Evolutionary conservation across 306 rosid genomes (phyloP), one percentile per base, ranked within the genome.

Genomic region (Vigna mungo): DNA sequence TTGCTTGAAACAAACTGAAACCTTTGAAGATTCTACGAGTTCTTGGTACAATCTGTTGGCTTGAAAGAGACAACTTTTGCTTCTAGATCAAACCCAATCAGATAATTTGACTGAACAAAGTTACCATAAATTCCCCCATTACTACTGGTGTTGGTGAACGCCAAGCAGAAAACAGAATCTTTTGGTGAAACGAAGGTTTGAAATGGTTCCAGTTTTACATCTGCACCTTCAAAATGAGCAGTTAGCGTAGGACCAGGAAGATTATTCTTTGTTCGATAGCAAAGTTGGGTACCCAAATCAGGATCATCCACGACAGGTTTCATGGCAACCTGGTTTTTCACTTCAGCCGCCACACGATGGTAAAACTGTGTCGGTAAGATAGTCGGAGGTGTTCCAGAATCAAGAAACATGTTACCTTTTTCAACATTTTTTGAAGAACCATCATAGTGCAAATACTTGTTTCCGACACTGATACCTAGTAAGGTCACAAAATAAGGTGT

Each of bases 341-440:
- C 53, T 14, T 55, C 4, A 36, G 13, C 16, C 23, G 20, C 67
- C 4, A 72, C 7, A 2, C 5, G 53, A 72, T 55, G 54, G 39
- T 72, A 72, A 3, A 72, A 21, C 4, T 55, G 6, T 15, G 47
- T 30, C 0, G 77, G 77, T 21, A 72, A 61, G 41, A 18, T 12
- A 1, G 65, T 72, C 7, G 76, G 52, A 1, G 76, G 76, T 37
- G 77, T 72, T 8, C 77, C 77, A 9, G 77, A 36, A 39, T 55
- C 54, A 39, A 55, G 2, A 5, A 55, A 20, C 54, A 72, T 55
- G 23, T 72, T 55, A 54, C 77, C 64, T 1, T 49, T 70, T 0
- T 5, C 20, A 18, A 52, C 20, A 18, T 0, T 53, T 12, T 36
- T 0, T 17, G 64, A 41, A 72, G 67, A 54, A 37, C 10, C 66